Conservation (phyloP, 768 basidiomycete genomes). For the Chalciporus sphaerocephalus region DNA sequence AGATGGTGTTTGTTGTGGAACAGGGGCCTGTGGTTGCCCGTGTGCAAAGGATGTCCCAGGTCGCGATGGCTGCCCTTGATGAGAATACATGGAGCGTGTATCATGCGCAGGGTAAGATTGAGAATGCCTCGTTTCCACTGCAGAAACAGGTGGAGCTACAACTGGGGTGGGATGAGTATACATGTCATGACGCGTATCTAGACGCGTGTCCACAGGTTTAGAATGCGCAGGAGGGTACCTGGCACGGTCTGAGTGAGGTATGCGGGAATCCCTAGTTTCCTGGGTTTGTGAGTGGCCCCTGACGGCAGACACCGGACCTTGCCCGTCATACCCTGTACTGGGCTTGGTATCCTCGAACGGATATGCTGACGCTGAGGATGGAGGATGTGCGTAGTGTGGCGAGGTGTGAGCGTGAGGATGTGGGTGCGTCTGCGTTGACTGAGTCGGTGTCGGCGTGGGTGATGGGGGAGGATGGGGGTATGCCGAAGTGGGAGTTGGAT, state of each 20-base stretch:
- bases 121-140: conserved; percentile 18
- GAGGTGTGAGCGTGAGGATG: conserved; percentile 15
- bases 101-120: conserved; percentile 23
- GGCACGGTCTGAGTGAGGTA: conserved; percentile 19
- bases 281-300: conserved; percentile 21
- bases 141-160: conserved; percentile 12
- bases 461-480: conserved; percentile 28
- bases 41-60: conserved; percentile 21
- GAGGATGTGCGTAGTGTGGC: conserved; percentile 21
- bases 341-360: conserved; percentile 21
- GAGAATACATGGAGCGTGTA: conserved; percentile 15
- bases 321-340: conserved; percentile 16
- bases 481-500: conserved; percentile 26
- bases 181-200: conserved; percentile 27
- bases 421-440: conserved; percentile 16
- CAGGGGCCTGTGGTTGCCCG: conserved; percentile 8
- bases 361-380: conserved; percentile 18
- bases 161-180: conserved; percentile 12
- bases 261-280: conserved; percentile 21
- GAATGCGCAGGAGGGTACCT: conserved; percentile 19
- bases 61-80: conserved; percentile 19
- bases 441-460: conserved; percentile 30
- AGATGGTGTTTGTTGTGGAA: conserved; percentile 10
- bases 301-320: conserved; percentile 8
- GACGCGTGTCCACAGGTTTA: conserved; percentile 18